Percentiles rank a stretch among this genome's conserved stretches.
phyloP scores from a whole-genome alignment of 2,329 filamentous ascomycete species.

The Ophiostoma sp. region DNA sequence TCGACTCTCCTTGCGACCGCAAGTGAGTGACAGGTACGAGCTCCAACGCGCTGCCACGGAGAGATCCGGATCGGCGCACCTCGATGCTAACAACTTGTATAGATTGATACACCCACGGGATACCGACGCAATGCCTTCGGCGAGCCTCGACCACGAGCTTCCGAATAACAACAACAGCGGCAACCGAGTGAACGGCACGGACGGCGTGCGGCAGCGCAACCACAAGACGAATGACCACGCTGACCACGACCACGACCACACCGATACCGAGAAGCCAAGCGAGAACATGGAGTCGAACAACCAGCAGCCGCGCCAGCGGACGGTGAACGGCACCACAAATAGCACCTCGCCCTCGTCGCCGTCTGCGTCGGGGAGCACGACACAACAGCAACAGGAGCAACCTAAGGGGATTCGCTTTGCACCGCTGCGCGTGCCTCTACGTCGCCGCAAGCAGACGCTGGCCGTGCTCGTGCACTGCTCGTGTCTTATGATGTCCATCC shows the following conservation, averaged over 20 bases:
- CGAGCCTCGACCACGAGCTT: background rate
- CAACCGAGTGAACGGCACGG: background rate
- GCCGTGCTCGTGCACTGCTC: conserved; percentile 74
- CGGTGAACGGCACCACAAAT: background rate
- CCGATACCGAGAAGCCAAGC: background rate
- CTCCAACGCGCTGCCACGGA: background rate
- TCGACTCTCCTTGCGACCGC: background rate
- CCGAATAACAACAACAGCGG: background rate
- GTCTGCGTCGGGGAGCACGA: background rate
- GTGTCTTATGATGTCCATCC: conserved; percentile 68
- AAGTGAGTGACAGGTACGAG: background rate
- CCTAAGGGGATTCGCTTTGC: conserved; percentile 71
- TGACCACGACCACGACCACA: background rate
- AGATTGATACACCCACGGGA: background rate
- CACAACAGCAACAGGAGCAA: background rate
- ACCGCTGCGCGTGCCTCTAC: conserved; percentile 71
- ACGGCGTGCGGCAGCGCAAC: background rate
- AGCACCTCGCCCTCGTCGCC: background rate
- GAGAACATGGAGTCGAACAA: background rate
- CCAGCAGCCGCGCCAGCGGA: background rate
- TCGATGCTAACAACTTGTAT: background rate
- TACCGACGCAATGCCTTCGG: conserved; percentile 8
- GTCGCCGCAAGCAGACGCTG: conserved; percentile 73
- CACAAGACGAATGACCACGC: background rate
- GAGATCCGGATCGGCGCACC: background rate